These are phyloP conservation scores for Backusella circina DNA, from an alignment of 192 early-diverging fungal genomes.

Conservation along the genomic window DNA sequence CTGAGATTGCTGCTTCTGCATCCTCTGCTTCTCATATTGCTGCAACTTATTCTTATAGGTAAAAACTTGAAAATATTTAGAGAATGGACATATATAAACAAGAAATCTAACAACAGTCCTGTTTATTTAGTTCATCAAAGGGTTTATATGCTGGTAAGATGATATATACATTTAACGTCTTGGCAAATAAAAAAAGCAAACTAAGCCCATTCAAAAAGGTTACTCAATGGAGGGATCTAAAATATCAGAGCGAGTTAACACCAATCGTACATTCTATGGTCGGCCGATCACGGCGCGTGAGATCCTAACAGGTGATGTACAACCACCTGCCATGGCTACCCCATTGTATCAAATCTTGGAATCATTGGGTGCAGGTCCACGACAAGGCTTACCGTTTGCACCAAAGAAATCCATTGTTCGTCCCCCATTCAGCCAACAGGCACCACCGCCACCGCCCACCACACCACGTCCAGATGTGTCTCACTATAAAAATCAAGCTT, in stretches of 20 bases:
- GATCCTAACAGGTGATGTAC: conserved; percentile 34
- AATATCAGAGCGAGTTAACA: conserved; percentile 18
- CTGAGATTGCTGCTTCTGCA: conserved; percentile 13
- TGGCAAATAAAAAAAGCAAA: not conserved
- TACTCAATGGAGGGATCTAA: conserved; percentile 29
- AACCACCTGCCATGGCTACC: conserved; percentile 72
- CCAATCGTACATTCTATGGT: conserved; percentile 19
- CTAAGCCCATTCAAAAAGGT: not conserved
- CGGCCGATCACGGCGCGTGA: conserved; percentile 15
- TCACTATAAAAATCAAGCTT: not conserved
- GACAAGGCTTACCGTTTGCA: conserved; percentile 8
- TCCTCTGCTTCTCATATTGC: conserved; percentile 11
- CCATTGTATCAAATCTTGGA: conserved; percentile 67
- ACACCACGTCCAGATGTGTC: not conserved
- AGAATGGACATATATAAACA: conserved; percentile 64
- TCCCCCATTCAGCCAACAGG: not conserved
- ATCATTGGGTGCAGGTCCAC: conserved; percentile 12
- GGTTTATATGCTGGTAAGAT: conserved; percentile 10
- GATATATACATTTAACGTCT: not conserved
- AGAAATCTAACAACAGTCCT: conserved; percentile 20
- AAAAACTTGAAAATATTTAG: too few species aligned
- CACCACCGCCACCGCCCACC: not conserved
- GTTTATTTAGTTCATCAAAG: conserved; percentile 13
- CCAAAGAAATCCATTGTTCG: not conserved
- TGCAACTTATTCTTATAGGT: conserved; percentile 29